Conservation (phyloP, 2,329 filamentous ascomycete species). For the Diaporthe vaccinii region DNA sequence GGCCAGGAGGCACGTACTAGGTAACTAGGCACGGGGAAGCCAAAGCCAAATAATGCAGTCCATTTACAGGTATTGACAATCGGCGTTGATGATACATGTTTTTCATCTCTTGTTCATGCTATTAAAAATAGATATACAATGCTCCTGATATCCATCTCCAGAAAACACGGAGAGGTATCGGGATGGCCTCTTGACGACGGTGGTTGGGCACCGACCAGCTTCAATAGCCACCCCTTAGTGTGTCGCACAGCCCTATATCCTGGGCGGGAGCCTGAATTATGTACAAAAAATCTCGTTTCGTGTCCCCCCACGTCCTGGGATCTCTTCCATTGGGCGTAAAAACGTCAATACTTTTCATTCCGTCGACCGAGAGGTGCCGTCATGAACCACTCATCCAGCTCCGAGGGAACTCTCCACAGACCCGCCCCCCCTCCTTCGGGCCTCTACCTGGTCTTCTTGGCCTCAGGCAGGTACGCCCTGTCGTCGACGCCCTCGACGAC, state of each 20-base stretch:
- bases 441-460: constrained; percentile 62
- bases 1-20: too few relatives aligned
- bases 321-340: background rate
- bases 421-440: too few relatives aligned
- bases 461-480: constrained; percentile 59
- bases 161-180: background rate
- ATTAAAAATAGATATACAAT: background rate
- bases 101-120: background rate
- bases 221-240: background rate
- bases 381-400: background rate
- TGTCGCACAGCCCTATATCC: background rate
- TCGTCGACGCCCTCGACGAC: constrained; percentile 75
- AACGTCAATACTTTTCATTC: background rate
- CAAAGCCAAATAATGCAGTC: background rate
- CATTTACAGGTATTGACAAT: too few relatives aligned
- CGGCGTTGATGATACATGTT: background rate
- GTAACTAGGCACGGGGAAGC: too few relatives aligned
- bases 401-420: too few relatives aligned
- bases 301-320: too few relatives aligned
- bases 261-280: constrained; percentile 20
- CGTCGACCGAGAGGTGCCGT: too few relatives aligned
- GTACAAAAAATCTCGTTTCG: background rate
- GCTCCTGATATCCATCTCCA: background rate
- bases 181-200: background rate
- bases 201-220: background rate